Base-by-base conservation (phyloP, 352 stramenopile genomes). In the Phytopythium delawarense region DNA sequence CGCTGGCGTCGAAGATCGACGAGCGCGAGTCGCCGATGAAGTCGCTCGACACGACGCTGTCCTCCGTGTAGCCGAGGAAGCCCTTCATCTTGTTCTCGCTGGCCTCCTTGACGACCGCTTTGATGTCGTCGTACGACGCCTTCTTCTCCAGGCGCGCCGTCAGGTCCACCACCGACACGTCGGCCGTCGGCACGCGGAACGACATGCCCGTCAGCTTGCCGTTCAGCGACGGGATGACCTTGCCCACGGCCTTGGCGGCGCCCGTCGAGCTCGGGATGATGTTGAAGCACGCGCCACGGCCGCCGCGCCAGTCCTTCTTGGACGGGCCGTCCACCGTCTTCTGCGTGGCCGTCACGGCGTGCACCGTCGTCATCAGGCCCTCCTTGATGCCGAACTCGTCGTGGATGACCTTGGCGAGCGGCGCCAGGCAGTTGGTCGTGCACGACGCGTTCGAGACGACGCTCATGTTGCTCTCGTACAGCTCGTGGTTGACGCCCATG, bases 341-440 rank as follows among this genome's bases (percentile, higher is more conserved):
- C 79, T 99, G 97, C 65, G 96, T 99, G 44, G 97, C 96, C 61
- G 97, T 99, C 61, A 99, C 96, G 63, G 97, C 94, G 78, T 99
- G 97, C 63, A 99, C 96, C 16, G 97, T 99, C 70, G 96, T 99
- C 97, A 99, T 99, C 35, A 99, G 81, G 72, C 91, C 97, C 66
- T 99, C 94, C 74, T 98, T 94, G 71, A 99, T 97, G 71, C 97
- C 97, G 70, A 99, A 99, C 65, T 97, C 94, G 76, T 99, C 96
- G 81, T 99, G 91, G 72, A 99, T 89, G 60, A 99, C 95, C 90
- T 99, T 99, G 59, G 97, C 97, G 55, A 99, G 75, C 28, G 97
- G 97, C 58, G 97, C 97, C 64, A 99, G 83, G 76, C 97, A 99
- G 89, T 99, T 99, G 71, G 97, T 99, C 60, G 97, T 99, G 85